Conservation (phyloP, 75 land plant species). For the Pseudotsuga menziesii region DNA sequence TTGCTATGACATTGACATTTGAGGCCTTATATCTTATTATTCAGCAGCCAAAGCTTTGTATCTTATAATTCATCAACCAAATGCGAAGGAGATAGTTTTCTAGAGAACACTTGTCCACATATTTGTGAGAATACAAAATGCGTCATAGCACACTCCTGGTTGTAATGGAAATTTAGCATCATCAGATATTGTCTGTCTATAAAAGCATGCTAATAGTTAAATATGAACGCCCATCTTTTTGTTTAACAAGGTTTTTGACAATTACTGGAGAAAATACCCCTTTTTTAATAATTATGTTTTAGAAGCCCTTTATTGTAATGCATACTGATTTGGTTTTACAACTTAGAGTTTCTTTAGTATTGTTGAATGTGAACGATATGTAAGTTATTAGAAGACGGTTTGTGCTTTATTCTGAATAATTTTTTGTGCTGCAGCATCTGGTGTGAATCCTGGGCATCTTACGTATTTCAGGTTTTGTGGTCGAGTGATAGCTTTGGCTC, state of each 20-base stretch:
- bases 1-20: not conserved
- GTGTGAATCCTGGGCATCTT: constrained; percentile 69
- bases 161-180: not conserved
- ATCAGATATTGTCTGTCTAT: not conserved
- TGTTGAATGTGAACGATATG: not conserved
- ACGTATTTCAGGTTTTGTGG: constrained; percentile 70
- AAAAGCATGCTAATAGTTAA: not conserved
- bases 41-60: too few relatives aligned
- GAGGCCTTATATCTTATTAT: not conserved
- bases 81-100: too few relatives aligned
- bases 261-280: not conserved
- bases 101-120: not conserved
- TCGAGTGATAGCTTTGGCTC: constrained; percentile 66
- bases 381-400: not conserved
- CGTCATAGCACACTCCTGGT: not conserved
- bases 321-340: not conserved
- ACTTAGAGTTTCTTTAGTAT: not conserved
- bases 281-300: not conserved
- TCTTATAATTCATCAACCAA: too few relatives aligned
- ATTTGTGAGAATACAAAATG: not conserved
- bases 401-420: not conserved
- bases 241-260: not conserved
- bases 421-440: constrained; percentile 49
- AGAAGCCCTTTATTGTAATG: not conserved
- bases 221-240: not conserved